Evolutionary conservation across 2,329 filamentous ascomycete genomes (phyloP).

Genomic region (Scortechinia acanthostroma): DNA sequence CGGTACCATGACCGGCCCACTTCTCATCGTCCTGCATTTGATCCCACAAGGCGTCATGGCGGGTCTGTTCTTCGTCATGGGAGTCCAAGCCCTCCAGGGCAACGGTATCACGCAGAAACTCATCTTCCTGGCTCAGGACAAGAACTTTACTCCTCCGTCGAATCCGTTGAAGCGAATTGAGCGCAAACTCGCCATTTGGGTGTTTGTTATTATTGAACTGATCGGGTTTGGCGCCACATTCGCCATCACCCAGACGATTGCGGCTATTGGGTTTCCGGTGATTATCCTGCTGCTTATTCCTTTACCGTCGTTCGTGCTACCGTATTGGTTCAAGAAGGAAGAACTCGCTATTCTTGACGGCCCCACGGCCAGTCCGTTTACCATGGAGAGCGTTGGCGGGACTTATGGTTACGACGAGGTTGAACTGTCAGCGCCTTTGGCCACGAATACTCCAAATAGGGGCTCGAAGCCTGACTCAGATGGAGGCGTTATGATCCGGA

Average conservation of each 20-base stretch:
- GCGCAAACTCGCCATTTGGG: slow-evolving; percentile 31
- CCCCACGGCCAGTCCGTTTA: slow-evolving; percentile 31
- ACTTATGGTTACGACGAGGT: neutral
- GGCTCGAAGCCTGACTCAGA: neutral
- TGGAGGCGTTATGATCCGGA: neutral
- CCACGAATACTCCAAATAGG: neutral
- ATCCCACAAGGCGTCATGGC: slow-evolving; percentile 45
- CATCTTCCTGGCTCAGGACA: slow-evolving; percentile 35
- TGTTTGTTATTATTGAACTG: slow-evolving; percentile 41
- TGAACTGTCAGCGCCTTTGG: neutral
- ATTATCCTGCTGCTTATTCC: slow-evolving; percentile 49
- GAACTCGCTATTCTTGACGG: slow-evolving; percentile 42
- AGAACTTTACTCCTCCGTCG: slow-evolving; percentile 32
- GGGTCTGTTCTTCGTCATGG: slow-evolving; percentile 50
- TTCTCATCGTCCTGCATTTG: slow-evolving; percentile 40
- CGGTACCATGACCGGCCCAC: slow-evolving; percentile 46
- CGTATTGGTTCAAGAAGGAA: slow-evolving; percentile 34
- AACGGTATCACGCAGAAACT: slow-evolving; percentile 44
- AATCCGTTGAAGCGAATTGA: slow-evolving; percentile 33
- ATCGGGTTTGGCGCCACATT: slow-evolving; percentile 42
- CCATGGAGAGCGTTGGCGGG: slow-evolving; percentile 1
- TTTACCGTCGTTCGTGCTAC: slow-evolving; percentile 37
- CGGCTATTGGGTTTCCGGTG: slow-evolving; percentile 49
- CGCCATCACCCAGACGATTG: slow-evolving; percentile 51
- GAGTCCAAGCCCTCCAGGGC: slow-evolving; percentile 29